These are phyloP conservation scores for Dorcoceras hygrometricum DNA, from an alignment of 257 asterid genomes.

Conservation along the genomic window DNA sequence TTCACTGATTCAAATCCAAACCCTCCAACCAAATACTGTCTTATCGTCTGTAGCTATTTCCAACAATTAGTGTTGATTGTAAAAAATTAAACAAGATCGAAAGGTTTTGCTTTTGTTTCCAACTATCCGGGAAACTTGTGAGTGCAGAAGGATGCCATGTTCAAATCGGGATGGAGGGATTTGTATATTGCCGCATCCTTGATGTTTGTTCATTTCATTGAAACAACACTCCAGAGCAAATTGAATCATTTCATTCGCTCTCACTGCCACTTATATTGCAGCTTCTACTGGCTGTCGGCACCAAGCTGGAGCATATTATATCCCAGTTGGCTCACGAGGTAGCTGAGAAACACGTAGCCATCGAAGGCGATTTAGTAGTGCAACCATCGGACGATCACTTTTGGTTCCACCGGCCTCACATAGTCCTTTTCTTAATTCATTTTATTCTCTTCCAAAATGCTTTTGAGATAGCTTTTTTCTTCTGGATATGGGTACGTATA, in stretches of 20 bases:
- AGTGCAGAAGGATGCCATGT: not conserved
- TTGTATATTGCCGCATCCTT: not conserved
- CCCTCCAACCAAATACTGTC: too few relatives aligned
- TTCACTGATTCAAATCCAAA: too few relatives aligned
- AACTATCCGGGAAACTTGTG: not conserved
- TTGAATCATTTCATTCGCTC: not conserved
- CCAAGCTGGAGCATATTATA: constrained; percentile 92
- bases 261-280: constrained; percentile 26
- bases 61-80: too few relatives aligned
- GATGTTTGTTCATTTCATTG: not conserved
- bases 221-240: not conserved
- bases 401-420: constrained; percentile 77
- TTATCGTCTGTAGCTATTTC: too few relatives aligned
- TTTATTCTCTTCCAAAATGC: constrained; percentile 97
- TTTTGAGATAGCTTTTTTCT: constrained; percentile 95
- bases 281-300: constrained; percentile 92
- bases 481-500: constrained; percentile 86
- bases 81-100: not conserved
- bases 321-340: constrained; percentile 86
- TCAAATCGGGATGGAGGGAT: not conserved
- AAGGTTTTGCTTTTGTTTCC: not conserved
- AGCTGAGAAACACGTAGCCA: constrained; percentile 89
- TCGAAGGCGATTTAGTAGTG: constrained; percentile 91
- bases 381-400: constrained; percentile 88
- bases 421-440: constrained; percentile 81